These are phyloP conservation scores for Magnolia sinica DNA, from an alignment of 164 flowering plant genomes.

Conservation along the genomic window DNA sequence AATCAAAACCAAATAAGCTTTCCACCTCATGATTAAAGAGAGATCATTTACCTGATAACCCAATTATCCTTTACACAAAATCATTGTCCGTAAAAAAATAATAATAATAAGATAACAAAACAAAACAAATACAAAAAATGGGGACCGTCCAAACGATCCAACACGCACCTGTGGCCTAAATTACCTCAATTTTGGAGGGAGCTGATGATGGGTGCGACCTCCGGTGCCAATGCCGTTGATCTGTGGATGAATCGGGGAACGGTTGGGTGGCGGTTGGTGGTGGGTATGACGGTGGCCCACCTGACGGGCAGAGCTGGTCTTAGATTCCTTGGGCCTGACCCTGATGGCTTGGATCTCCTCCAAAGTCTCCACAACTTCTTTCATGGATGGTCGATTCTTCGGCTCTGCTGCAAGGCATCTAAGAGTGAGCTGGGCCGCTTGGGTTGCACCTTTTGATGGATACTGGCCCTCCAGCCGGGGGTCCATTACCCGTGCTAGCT, in stretches of 20 bases:
- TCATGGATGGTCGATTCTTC: conserved; percentile 70
- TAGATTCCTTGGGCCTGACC: conserved; percentile 33
- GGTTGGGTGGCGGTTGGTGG: not conserved
- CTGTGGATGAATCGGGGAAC: not conserved
- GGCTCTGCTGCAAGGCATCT: conserved; percentile 60
- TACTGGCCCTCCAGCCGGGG: conserved; percentile 53
- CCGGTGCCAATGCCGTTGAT: not conserved
- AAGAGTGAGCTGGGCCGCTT: conserved; percentile 56
- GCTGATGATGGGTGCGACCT: conserved; percentile 15
- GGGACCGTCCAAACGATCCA: not conserved
- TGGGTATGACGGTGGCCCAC: not conserved
- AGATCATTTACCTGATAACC: too few species aligned
- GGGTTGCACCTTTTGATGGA: conserved; percentile 48
- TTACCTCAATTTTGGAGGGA: conserved; percentile 9
- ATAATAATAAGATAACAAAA: conserved; percentile 1
- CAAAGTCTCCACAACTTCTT: conserved; percentile 55
- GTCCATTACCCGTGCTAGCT: conserved; percentile 57
- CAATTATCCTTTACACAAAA: too few species aligned
- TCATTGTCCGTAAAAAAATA: not conserved
- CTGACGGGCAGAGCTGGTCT: conserved; percentile 17
- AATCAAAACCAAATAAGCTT: too few species aligned
- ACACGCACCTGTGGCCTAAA: not conserved
- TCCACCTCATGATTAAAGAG: too few species aligned
- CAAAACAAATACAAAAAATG: conserved; percentile 1
- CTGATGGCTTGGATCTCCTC: conserved; percentile 37